Conservation (phyloP, 768 basidiomycete species). For the Pleurotus djamor region DNA sequence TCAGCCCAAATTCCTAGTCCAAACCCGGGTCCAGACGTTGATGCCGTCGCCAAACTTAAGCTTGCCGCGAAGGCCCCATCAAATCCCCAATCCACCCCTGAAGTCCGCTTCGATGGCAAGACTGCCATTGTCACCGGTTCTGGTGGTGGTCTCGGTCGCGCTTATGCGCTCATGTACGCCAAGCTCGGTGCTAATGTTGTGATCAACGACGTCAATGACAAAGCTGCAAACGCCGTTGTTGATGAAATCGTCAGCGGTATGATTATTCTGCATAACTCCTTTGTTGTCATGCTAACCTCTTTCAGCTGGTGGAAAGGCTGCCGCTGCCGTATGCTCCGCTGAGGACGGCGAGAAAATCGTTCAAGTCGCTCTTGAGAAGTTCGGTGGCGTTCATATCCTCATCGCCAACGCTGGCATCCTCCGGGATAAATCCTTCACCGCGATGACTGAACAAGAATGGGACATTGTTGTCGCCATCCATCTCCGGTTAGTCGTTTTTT, state of each 20-base stretch:
- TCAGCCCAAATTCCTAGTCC: constrained; percentile 47
- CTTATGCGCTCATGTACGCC: constrained; percentile 90
- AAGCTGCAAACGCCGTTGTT: constrained; percentile 80
- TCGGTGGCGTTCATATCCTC: constrained; percentile 85
- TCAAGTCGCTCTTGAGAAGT: constrained; percentile 81
- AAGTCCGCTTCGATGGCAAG: constrained; percentile 83
- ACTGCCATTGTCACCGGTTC: constrained; percentile 95
- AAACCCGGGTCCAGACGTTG: constrained; percentile 56
- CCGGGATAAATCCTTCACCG: constrained; percentile 88
- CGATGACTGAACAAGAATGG: constrained; percentile 93
- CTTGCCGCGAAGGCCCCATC: constrained; percentile 57
- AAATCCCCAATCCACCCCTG: constrained; percentile 67
- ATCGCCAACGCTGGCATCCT: constrained; percentile 94
- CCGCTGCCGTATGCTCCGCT: constrained; percentile 78
- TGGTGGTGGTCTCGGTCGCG: constrained; percentile 90
- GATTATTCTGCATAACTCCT: constrained; percentile 9
- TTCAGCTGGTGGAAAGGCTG: constrained; percentile 87
- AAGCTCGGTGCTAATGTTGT: constrained; percentile 95
- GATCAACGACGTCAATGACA: constrained; percentile 91
- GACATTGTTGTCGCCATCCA: constrained; percentile 89
- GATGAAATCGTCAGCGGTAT: constrained; percentile 81
- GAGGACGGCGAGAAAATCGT: constrained; percentile 93
- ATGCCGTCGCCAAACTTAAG: constrained; percentile 59
- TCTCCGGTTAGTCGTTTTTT: constrained; percentile 44
- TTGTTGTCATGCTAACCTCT: neutral